phyloP scores from a whole-genome alignment of 768 basidiomycete genomes.

The Coprinopsis sp. region DNA sequence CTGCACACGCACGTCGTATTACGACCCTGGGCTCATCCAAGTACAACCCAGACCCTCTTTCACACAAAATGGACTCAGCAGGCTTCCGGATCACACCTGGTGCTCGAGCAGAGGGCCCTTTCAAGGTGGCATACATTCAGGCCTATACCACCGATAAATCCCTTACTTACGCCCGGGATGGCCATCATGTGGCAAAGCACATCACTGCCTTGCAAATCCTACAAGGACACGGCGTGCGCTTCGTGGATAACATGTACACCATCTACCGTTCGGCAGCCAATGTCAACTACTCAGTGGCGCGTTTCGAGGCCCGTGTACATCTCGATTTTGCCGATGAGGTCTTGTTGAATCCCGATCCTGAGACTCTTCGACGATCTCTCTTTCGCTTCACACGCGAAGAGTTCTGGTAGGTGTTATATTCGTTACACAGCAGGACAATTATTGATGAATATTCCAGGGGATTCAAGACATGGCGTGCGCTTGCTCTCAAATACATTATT shows the following conservation, averaged over 20 bases:
- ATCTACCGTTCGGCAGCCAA: constrained; percentile 1
- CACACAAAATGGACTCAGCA: constrained; percentile 12
- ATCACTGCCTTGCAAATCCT: constrained; percentile 1
- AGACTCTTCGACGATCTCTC: neutral
- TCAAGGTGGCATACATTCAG: constrained; percentile 10
- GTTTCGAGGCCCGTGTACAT: constrained; percentile 9
- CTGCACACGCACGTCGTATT: constrained; percentile 1
- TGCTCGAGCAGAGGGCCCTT: constrained; percentile 3
- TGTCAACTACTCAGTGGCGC: neutral
- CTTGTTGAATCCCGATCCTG: neutral
- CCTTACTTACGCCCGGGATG: constrained; percentile 6
- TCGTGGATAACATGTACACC: neutral
- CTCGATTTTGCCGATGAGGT: neutral
- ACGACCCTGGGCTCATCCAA: neutral
- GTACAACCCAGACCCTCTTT: constrained; percentile 12
- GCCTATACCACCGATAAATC: constrained; percentile 17
- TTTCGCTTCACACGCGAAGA: neutral
- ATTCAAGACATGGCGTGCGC: neutral
- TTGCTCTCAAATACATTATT: neutral
- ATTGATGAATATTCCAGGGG: neutral
- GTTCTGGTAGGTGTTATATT: constrained; percentile 8
- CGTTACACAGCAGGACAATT: neutral
- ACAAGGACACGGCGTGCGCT: neutral
- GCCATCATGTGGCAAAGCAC: constrained; percentile 9
- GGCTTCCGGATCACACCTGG: constrained; percentile 14